Base-by-base conservation (phyloP, 169 alveolate species). In the Eimeria sp. region DNA sequence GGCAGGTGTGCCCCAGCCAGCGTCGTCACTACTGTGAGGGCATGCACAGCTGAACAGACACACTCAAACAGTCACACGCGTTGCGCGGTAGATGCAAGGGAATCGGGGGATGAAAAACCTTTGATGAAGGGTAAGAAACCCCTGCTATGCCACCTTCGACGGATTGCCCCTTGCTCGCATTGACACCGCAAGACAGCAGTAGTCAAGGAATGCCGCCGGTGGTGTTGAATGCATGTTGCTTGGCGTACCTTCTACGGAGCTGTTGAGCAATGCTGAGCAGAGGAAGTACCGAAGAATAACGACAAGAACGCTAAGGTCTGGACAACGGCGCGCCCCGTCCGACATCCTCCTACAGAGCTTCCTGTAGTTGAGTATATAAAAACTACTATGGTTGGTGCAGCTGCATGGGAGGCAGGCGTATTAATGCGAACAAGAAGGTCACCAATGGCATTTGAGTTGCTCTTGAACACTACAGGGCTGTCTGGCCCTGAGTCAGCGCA, bases 381-480 rank as follows among this genome's bases (percentile, higher is more conserved):
- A 54, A 43, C 7, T 40, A 70, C 61, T 61, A 47, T 10, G 25
- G 22, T 61, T 70, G 58, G 45, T 30, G 80, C 78, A 47, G 63
- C 57, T 57, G 80, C 61, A 58, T 57, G 51, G 43, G 51, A 61
- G 63, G 58, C 58, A 43, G 47, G 78, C 92, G 30, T 16, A 58
- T 86, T 3, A 30, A 43, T 14, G 61, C 0, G 22, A 27, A 45
- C 40, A 34, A 30, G 54, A 10, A 43, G 58, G 11, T 22, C 63
- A n/a, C 63, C 61, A 57, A 58, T 86, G 92, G 43, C 92, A 86
- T 86, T 86, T 30, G 82, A 76, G 82, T n/a, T 83, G 30, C 30
- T 83, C 75, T 61, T 45, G 65, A n/a, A 25, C 88, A 4, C 47
- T 70, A 27, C 27, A 4, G 22, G 51, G 51, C 51, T 6, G 25